Base-by-base conservation (phyloP, 176 grass and related monocot species). In the Triticum urartu region DNA sequence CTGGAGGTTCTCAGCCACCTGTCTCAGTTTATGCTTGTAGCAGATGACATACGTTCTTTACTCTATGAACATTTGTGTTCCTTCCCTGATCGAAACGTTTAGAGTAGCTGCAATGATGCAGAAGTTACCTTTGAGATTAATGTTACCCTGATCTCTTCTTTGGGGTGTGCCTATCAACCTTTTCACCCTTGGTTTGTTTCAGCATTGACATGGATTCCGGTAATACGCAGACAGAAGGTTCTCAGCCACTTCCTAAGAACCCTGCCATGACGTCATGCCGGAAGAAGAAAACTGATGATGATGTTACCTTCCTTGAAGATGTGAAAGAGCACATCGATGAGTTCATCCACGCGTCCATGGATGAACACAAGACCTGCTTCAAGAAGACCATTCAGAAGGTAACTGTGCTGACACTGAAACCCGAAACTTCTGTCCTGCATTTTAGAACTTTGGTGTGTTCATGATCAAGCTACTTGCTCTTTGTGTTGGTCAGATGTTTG, bases 281-380 rank as follows among this genome's bases (percentile, higher is more conserved):
- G 64, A 98, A 92, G 90, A 98, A 95, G 71, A 98, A 95, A 86
- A 88, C 90, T 3, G 90, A 91, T 18, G 86, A 92, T 64, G 87
- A 92, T 70, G 92, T 71, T 17, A 88, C 89, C 30, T 98, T 98
- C 47, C 22, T 98, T 1, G 86, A 91, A 76, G 96, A 98, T 69
- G 39, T 95, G 88, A 98, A 66, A 72, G 96, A 98, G 3, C 96
- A 98, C 68, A 89, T 98, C 1, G 96, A 98, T 11, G 93, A 98
- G 43, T 98, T 98, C 82, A 84, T 98, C 60, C 87, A 95, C 33
- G 93, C 96, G 0, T 98, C 96, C 39, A 90, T 98, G 96, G 96
- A 95, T 78, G 96, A 98, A 79, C 96, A 98, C 87, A 98, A 95
- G 77, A 91, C 84, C 66, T 98, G 96, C 86, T 95, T 98, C 79